phyloP scores from a whole-genome alignment of 305 asterid genomes.

The Lippia alba region DNA sequence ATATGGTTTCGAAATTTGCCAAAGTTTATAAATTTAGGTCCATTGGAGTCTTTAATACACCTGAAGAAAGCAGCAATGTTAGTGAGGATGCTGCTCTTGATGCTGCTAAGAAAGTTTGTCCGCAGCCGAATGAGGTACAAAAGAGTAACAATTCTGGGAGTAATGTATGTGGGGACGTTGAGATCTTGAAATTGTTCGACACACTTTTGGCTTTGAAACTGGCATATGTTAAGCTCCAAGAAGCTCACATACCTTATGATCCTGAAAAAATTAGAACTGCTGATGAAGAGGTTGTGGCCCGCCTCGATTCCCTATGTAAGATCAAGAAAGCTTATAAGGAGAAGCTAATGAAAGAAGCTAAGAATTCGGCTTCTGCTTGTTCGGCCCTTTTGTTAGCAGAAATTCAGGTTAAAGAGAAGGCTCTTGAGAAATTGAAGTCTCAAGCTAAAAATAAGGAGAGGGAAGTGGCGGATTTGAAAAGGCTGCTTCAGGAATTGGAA shows the following conservation, averaged over 20 bases:
- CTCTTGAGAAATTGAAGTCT: conserved; percentile 58
- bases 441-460: conserved; percentile 49
- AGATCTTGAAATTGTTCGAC: conserved; percentile 60
- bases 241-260: conserved; percentile 74
- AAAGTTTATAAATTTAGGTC: conserved; percentile 65
- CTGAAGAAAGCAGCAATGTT: conserved; percentile 48
- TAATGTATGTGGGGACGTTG: conserved; percentile 39
- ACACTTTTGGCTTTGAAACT: conserved; percentile 57
- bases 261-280: conserved; percentile 65
- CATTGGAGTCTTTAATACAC: conserved; percentile 59
- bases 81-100: conserved; percentile 38
- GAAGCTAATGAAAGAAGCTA: conserved; percentile 49
- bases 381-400: conserved; percentile 56
- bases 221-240: conserved; percentile 77
- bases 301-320: conserved; percentile 53
- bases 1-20: conserved; percentile 53
- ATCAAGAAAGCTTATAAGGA: conserved; percentile 60
- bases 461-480: conserved; percentile 41
- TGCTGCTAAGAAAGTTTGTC: conserved; percentile 31
- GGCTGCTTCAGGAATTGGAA: conserved; percentile 51
- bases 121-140: conserved; percentile 30
- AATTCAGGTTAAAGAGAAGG: conserved; percentile 57
- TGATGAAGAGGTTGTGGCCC: conserved; percentile 55
- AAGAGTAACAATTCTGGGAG: conserved; percentile 25
- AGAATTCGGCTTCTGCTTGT: conserved; percentile 43